Conservation (phyloP, 495 filamentous ascomycete species). For the Oidiodendron maius region DNA sequence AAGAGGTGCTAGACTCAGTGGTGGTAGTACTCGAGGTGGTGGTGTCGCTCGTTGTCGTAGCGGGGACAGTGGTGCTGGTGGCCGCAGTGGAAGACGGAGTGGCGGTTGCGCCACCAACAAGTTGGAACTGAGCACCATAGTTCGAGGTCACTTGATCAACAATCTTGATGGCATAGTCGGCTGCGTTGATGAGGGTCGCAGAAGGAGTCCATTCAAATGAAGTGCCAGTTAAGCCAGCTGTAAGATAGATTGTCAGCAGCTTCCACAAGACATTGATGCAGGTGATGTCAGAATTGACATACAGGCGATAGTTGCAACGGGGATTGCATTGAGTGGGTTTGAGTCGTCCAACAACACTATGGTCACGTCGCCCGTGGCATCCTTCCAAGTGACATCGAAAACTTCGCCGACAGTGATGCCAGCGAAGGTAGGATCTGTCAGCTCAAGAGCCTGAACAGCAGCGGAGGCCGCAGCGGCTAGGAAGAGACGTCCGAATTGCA, state of each 20-base stretch:
- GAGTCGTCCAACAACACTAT: slow-evolving; percentile 10
- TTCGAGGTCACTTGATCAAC: slow-evolving; percentile 5
- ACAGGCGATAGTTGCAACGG: slow-evolving; percentile 9
- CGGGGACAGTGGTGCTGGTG: slow-evolving; percentile 4
- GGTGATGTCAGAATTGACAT: background rate
- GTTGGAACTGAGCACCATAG: slow-evolving; percentile 13
- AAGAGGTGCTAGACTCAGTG: background rate
- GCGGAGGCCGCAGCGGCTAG: slow-evolving; percentile 8
- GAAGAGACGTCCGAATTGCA: slow-evolving; percentile 16
- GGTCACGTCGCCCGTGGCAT: slow-evolving; percentile 8
- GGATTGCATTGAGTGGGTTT: background rate
- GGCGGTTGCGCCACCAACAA: slow-evolving; percentile 3
- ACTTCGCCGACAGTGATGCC: slow-evolving; percentile 4
- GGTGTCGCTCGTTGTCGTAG: background rate
- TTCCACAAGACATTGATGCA: background rate
- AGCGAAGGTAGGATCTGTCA: slow-evolving; percentile 12
- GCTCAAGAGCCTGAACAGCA: slow-evolving; percentile 5
- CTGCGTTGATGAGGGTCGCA: slow-evolving; percentile 6
- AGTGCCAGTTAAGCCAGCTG: slow-evolving; percentile 9
- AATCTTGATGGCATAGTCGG: slow-evolving; percentile 14
- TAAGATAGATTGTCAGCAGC: too few species aligned
- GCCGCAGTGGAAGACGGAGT: background rate
- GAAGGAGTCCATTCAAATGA: slow-evolving; percentile 9
- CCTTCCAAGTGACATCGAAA: slow-evolving; percentile 15
- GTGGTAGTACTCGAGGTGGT: slow-evolving; percentile 1